Evolutionary conservation across 768 basidiomycete species (phyloP), one percentile per base, ranked within the genome.

Genomic region (Rhizopogon vesiculosus): DNA sequence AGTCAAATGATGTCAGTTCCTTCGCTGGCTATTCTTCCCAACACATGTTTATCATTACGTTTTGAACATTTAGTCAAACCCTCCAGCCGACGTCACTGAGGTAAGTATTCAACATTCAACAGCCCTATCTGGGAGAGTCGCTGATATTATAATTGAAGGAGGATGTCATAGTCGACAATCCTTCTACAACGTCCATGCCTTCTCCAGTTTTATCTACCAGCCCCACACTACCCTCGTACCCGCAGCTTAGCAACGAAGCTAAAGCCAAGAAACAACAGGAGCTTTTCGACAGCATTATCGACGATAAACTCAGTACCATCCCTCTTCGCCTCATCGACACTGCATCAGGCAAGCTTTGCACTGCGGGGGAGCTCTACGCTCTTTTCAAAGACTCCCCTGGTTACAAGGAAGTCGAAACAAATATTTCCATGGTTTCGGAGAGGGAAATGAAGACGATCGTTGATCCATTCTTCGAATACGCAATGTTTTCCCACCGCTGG

Each of bases 401-500:
- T 2, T 45, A 31, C 10, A 31, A 18, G 28, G 45, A 45, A 31
- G 6, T 45, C 18, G 10, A 31, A 5, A n/a, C 10, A 29, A 45
- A 45, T 28, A 31, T 45, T 31, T n/a, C 29, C 29, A 31, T 28
- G 3, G 29, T 12, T n/a, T 31, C 29, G 29, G 29, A 45, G 29
- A 45, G 29, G 29, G 29, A 3, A n/a, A 45, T 45, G 45, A 45
- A 45, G 45, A 10, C 10, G 3, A 3, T 5, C 29, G 45, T 45
- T 31, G 29, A 45, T 31, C 10, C 45, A 5, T 45, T 45, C 48
- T 55, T 55, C 40, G 16, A 41, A 41, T 51, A 16, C 40, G 54
- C 54, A n/a, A 55, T 55, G 54, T 42, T 55, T 28, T 55, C 54
- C 40, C 54, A 55, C 29, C 35, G 54, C 39, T 55, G 54, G 54